Evolutionary conservation across 2,329 filamentous ascomycete species (phyloP).

Genomic region (Capronia epimyces): DNA sequence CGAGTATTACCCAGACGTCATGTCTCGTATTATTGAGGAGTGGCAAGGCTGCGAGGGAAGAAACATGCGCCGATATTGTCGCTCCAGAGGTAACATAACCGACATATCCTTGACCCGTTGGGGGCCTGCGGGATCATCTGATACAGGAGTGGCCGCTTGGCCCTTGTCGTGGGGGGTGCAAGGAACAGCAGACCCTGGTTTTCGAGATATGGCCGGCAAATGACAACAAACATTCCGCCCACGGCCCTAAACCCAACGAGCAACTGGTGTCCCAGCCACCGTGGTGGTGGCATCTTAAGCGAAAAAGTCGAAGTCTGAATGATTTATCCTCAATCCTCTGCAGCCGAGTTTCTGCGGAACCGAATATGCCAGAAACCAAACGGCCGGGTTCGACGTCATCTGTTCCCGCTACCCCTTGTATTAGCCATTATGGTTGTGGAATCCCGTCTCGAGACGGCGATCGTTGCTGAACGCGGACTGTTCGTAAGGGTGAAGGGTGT

Average conservation of each 20-base stretch:
- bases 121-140: not conserved
- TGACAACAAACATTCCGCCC: not conserved
- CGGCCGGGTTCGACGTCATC: not conserved
- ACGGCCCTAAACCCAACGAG: not conserved
- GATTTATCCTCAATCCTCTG: not conserved
- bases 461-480: not conserved
- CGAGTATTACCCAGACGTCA: not conserved
- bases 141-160: not conserved
- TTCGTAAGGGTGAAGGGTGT: not conserved
- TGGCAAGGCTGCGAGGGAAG: not conserved
- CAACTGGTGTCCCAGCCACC: not conserved
- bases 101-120: not conserved
- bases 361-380: not conserved
- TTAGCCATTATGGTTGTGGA: not conserved
- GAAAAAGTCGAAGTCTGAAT: not conserved
- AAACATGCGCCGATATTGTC: not conserved
- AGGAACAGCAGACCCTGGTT: not conserved
- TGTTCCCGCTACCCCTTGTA: not conserved
- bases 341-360: not conserved
- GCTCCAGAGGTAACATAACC: not conserved
- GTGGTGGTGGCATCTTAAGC: not conserved
- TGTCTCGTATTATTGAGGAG: not conserved
- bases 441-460: conserved; percentile 1
- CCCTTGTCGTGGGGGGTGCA: not conserved
- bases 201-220: not conserved